Evolutionary conservation across 495 filamentous ascomycete species (phyloP).

Genomic region (Daldinia bambusicola): DNA sequence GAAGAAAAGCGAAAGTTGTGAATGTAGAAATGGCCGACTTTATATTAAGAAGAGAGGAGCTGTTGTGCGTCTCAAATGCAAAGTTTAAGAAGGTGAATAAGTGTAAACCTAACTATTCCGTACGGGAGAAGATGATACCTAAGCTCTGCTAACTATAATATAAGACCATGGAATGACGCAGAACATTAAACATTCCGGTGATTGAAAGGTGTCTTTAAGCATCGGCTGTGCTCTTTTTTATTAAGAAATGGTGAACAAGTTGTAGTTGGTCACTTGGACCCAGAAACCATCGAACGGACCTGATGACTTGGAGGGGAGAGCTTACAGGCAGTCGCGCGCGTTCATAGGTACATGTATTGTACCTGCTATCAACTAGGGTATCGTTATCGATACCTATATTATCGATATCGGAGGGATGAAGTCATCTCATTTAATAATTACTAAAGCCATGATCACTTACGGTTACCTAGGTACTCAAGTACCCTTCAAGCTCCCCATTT

Average conservation of each 20-base stretch:
- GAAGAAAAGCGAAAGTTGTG: too few species aligned
- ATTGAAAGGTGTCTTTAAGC: slow-evolving; percentile 2
- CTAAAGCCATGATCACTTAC: too few species aligned
- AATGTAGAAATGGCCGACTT: not conserved
- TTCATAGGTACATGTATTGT: slow-evolving; percentile 3
- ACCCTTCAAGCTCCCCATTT: not conserved
- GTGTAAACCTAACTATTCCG: not conserved
- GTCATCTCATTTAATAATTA: slow-evolving; percentile 38
- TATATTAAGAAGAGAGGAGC: not conserved
- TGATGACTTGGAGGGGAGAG: slow-evolving; percentile 22
- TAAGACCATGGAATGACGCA: not conserved
- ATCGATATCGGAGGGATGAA: slow-evolving; percentile 35
- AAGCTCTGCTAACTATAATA: slow-evolving; percentile 17
- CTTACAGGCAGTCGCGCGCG: slow-evolving; percentile 33
- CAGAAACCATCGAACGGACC: slow-evolving; percentile 31
- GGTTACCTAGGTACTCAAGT: not conserved
- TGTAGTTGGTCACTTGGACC: slow-evolving; percentile 36
- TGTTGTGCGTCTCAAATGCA: not conserved
- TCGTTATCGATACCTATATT: slow-evolving; percentile 21
- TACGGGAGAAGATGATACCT: not conserved
- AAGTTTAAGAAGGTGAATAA: not conserved
- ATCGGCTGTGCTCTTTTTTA: slow-evolving; percentile 11
- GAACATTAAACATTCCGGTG: slow-evolving; percentile 19
- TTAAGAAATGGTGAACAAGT: slow-evolving; percentile 8
- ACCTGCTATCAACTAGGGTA: not conserved